These are phyloP conservation scores for Metarhizium anisopliae DNA, from an alignment of 2,329 filamentous ascomycete species.

Conservation along the genomic window DNA sequence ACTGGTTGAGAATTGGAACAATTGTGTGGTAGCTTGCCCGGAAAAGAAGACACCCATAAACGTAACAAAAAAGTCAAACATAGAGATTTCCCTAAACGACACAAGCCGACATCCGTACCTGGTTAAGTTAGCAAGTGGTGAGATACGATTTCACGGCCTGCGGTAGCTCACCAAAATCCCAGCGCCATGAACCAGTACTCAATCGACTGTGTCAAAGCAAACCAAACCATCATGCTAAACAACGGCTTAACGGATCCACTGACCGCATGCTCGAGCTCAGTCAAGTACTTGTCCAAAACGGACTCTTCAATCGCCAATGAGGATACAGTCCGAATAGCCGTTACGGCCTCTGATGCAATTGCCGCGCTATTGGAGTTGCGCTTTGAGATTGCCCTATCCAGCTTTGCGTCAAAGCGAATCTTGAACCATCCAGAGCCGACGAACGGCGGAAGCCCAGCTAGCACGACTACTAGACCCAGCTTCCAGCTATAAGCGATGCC, in stretches of 20 bases:
- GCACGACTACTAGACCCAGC: constrained; percentile 37
- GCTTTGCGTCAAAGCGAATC: constrained; percentile 29
- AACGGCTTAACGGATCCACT: no score
- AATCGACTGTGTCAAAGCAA: constrained; percentile 27
- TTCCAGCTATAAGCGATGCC: constrained; percentile 38
- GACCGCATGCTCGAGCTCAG: constrained; percentile 13
- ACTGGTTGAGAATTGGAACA: constrained; percentile 40
- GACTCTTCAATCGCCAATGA: constrained; percentile 32
- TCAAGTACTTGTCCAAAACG: constrained; percentile 20
- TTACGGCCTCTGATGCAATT: constrained; percentile 34
- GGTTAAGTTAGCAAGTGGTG: no score
- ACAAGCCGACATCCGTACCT: constrained; percentile 14
- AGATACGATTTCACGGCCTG: no score
- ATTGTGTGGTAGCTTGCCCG: constrained; percentile 29
- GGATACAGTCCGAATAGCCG: constrained; percentile 30
- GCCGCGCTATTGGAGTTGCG: constrained; percentile 26
- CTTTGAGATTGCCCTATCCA: constrained; percentile 28
- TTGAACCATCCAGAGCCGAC: constrained; percentile 28
- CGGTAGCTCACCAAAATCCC: constrained; percentile 27
- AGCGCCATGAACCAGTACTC: constrained; percentile 30
- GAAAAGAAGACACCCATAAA: constrained; percentile 42
- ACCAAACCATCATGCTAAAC: constrained; percentile 23
- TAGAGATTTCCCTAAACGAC: constrained; percentile 36
- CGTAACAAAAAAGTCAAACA: constrained; percentile 41
- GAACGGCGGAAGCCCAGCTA: constrained; percentile 29